Base-by-base conservation (phyloP, 2,329 filamentous ascomycete species). In the Tolypocladium inflatum region DNA sequence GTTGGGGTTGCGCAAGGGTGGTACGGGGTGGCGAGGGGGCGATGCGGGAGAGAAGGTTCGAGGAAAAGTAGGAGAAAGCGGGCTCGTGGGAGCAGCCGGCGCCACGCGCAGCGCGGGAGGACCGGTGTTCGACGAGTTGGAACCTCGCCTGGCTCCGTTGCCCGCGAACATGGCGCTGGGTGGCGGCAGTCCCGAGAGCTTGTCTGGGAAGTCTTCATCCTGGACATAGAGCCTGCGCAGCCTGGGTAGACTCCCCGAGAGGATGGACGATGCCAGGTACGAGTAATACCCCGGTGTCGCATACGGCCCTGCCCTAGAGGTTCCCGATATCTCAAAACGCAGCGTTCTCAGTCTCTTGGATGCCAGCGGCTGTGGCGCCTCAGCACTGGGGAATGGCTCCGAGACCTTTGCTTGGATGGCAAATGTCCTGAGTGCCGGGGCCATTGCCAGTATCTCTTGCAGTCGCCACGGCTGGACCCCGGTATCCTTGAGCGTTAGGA, bases 211-310 rank as follows among this genome's bases (percentile, higher is more conserved):
- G 55, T 83, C 80, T 33, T 88, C 83, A 66, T 97, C 91, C 55
- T 90, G 88, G 21, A 97, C 93, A 69, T 95, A 97, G 9, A 97
- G 81, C 26, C 86, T 83, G 41, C 80, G 80, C 10, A 97, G 79
- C 41, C 81, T 82, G 1, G 91, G 91, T 9, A 97, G 80, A 9
- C 84, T 82, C 61, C 87, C 88, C 19, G 85, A 82, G 60, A 94
- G 83, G 38, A 97, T 82, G 0, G 90, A 96, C n/a, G 83, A 83
- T 33, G 90, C 86, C 23, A 97, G 83, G 72, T 96, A 96, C 60
- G 84, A 83, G 72, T 97, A 96, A 75, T 96, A 95, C 21, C 80
- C 81, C 11, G 77, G 72, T 0, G 80, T 80, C 10, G 78, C 74
- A 60, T 84, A 88, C 13, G 85, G 79, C 26, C 84, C 82, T 0